Base-by-base conservation (phyloP, 148 eudicot species). In the Persicaria maculosa region DNA sequence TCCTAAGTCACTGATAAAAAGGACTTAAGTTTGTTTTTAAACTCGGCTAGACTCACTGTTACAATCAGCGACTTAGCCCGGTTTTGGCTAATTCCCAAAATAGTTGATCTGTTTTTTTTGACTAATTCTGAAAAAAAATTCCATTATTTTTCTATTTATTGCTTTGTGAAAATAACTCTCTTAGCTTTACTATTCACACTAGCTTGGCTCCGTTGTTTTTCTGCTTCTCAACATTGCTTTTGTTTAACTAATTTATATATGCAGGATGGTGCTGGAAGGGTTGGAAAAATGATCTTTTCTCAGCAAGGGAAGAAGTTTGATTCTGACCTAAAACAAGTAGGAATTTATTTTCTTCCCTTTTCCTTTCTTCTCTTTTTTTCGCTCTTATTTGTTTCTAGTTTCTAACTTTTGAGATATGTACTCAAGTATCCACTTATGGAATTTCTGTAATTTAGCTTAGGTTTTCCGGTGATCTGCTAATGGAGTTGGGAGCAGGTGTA, bases 281-380 rank as follows among this genome's bases (percentile, higher is more conserved):
- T 94, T 20, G 98, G 98, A 61, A 94, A 94, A 83, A 92, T 94
- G 98, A 90, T 94, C 70, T 94, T 86, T 86, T 79, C 97, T 76
- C 84, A 96, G 50, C 98, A 94, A 83, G 98, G 97, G 76, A 94
- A 84, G 85, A 94, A 94, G 80, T 94, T 94, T 73, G 98, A 94
- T 80, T 94, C 88, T 81, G 98, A 94, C 81, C 81, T 94, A 57
- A 94, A 94, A 81, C 98, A 94, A 88, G 98, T 94, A 78, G 72
- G 50, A 53, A 50, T 74, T 43, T 19, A 12, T 16, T 46, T 52
- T 1, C 64, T 36, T 58, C 47, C 64, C 76, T 36, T 16, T 47
- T 10, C 40, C 40, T 46, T 52, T 1, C 64, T 36, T 58, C 47
- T 54, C 76, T 36, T 16, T 47, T 10, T 31, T 31, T 31, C 36